Evolutionary conservation across 164 flowering plant genomes (phyloP), one percentile per base, ranked within the genome.

Genomic region (Piper longum): DNA sequence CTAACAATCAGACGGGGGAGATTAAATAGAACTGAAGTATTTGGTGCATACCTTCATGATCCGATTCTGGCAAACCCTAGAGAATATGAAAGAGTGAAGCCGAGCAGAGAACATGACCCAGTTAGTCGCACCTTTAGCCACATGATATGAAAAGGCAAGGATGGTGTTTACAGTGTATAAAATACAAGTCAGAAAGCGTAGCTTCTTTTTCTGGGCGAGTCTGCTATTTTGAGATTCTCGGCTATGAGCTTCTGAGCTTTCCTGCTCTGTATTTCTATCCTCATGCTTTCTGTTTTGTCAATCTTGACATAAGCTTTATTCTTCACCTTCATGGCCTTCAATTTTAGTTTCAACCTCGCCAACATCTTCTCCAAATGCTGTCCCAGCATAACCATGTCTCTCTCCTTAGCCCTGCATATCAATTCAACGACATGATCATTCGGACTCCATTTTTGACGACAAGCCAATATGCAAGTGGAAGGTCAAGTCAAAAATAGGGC

Each of bases 201-300:
- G 61, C 76, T 77, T 74, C 59, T 79, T 59, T 76, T 43, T 54
- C 66, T 71, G 16, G 86, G 93, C 26, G 89, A 85, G 65, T 89
- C 96, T 1, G 95, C 95, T 65, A 85, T 65, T 67, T 76, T 81
- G 48, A 89, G 82, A 61, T 89, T 85, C 60, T 85, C 66, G 42
- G 80, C 71, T 57, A 89, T 78, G 45, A 89, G 74, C 80, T 84
- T 87, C 41, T 71, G 71, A 6, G 96, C 95, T 61, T 80, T 85
- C 66, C 77, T 78, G 83, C 96, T 89, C 61, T 81, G 74, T 2
- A 87, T 72, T 69, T 89, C 96, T 11, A 87, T 72, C 65, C 88
- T 89, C 95, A 84, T 84, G 84, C 96, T 89, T 7, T 89, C 88
- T 60, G 85, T 87, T 80, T 89, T 87, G 43, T 82, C 95, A 17